Conservation (phyloP, 2,329 filamentous ascomycete genomes). For the Stagonosporopsis cucurbitacearum region DNA sequence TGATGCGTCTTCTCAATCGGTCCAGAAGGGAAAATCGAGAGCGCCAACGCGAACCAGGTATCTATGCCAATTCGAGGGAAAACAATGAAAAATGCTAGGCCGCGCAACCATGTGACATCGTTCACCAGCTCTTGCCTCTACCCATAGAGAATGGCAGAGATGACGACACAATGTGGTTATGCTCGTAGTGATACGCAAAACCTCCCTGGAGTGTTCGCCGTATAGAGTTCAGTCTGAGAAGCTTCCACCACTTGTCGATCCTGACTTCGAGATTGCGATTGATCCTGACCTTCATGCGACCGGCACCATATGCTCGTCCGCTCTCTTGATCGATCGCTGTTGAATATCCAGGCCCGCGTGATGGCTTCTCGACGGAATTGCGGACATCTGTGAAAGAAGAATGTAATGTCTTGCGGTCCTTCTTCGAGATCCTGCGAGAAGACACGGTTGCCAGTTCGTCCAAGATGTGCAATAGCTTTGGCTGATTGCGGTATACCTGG, state of each 20-base stretch:
- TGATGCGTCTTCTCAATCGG: background rate
- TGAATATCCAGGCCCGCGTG: constrained; percentile 69
- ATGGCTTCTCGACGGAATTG: constrained; percentile 70
- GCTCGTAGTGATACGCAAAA: constrained; percentile 46
- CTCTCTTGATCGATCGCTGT: constrained; percentile 68
- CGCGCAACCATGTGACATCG: background rate
- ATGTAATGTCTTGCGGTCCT: constrained; percentile 71
- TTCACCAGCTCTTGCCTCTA: constrained; percentile 10
- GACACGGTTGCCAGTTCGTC: constrained; percentile 66
- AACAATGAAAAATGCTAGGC: background rate
- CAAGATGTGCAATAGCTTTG: constrained; percentile 66
- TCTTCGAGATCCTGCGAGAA: constrained; percentile 68
- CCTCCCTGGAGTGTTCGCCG: constrained; percentile 63
- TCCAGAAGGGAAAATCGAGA: background rate
- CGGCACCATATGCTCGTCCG: constrained; percentile 64
- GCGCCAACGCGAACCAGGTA: constrained; percentile 18
- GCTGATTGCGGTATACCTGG: constrained; percentile 69
- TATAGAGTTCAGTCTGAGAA: constrained; percentile 67
- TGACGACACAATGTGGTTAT: constrained; percentile 46
- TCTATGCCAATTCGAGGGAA: constrained; percentile 14
- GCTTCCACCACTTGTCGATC: constrained; percentile 78
- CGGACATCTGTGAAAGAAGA: constrained; percentile 70
- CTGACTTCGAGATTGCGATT: constrained; percentile 65
- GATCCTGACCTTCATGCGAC: constrained; percentile 65
- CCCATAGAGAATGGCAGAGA: constrained; percentile 40